phyloP scores from a whole-genome alignment of 441 rosid species.

The Iberis amara region DNA sequence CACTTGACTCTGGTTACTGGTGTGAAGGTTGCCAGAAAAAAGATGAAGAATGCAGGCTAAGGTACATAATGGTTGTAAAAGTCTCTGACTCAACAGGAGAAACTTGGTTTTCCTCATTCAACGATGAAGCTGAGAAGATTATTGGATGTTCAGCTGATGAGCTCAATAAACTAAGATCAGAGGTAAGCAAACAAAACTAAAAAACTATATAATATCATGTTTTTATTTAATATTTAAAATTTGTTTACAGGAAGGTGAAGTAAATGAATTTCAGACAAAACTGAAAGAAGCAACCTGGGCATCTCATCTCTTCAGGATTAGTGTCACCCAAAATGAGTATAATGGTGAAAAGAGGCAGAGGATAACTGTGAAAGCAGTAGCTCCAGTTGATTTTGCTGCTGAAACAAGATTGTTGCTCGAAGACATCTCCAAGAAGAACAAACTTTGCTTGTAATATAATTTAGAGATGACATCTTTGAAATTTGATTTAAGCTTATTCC shows the following conservation, averaged over 20 bases:
- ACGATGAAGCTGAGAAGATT: slow-evolving; percentile 55
- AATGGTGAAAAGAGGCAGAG: slow-evolving; percentile 86
- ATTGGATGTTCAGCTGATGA: slow-evolving; percentile 74
- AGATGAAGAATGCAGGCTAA: slow-evolving; percentile 63
- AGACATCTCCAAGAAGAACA: slow-evolving; percentile 60
- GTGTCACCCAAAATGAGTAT: slow-evolving; percentile 71
- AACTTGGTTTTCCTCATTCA: slow-evolving; percentile 54
- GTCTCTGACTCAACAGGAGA: slow-evolving; percentile 61
- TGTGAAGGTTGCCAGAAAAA: slow-evolving; percentile 95
- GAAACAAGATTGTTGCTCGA: slow-evolving; percentile 68
- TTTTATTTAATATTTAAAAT: neutral
- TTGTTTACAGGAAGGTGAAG: slow-evolving; percentile 50
- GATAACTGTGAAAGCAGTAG: slow-evolving; percentile 61
- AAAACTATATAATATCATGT: neutral
- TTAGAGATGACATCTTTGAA: slow-evolving; percentile 9
- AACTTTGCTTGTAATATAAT: slow-evolving; percentile 25
- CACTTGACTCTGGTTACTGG: slow-evolving; percentile 81
- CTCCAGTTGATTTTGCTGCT: slow-evolving; percentile 73
- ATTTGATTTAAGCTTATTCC: too few relatives aligned
- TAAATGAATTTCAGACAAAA: slow-evolving; percentile 45
- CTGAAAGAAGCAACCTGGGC: slow-evolving; percentile 82
- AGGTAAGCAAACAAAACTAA: slow-evolving; percentile 35
- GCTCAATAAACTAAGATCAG: slow-evolving; percentile 46
- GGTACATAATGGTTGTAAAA: slow-evolving; percentile 60
- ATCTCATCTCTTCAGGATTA: slow-evolving; percentile 61